Evolutionary conservation across 306 rosid species (phyloP), one percentile per base, ranked within the genome.

Genomic region (Quercus cerris): DNA sequence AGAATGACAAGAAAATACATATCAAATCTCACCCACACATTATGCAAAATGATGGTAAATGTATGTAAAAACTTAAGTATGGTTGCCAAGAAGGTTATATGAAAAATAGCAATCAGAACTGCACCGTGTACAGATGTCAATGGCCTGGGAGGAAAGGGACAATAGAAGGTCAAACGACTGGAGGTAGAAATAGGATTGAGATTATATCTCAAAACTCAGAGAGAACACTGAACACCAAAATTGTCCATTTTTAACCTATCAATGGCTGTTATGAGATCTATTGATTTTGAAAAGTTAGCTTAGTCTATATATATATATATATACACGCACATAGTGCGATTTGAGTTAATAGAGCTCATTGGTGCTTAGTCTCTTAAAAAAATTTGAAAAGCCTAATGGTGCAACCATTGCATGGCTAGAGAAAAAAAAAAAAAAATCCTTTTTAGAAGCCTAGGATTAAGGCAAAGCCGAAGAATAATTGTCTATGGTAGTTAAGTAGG

Each of bases 1-100:
- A 64, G 89, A 79, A 70, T 78, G 62, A 77, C 72, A 86, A 81
- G 77, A 78, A 81, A 6, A 28, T 44, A 31, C 69, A 30, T 64
- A 56, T 77, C 59, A 81, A 18, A 83, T 69, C 14, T 56, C 25
- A 55, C 62, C 19, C 17, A 49, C 31, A 58, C 51, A 56, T 55
- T 15, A 71, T 10, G 61, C 49, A 27, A 56, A 79, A 64, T 79
- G 27, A 56, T 49, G 28, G 35, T 44, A 54, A 59, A 80, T 57
- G 66, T 35, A 62, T 68, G 38, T 61, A 78, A 79, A 44, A 30
- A 56, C 31, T 12, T 30, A 73, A 66, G 35, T 23, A 27, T 28
- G 51, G 25, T 70, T 12, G 54, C 55, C 73, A 17, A 64, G 77
- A 78, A 77, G 73, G 35, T 75, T 52, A 35, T 62, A 7, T 22